Evolutionary conservation across 1,139 yeast genomes (phyloP).

Genomic region (Lodderomyces oxycetoniae): DNA sequence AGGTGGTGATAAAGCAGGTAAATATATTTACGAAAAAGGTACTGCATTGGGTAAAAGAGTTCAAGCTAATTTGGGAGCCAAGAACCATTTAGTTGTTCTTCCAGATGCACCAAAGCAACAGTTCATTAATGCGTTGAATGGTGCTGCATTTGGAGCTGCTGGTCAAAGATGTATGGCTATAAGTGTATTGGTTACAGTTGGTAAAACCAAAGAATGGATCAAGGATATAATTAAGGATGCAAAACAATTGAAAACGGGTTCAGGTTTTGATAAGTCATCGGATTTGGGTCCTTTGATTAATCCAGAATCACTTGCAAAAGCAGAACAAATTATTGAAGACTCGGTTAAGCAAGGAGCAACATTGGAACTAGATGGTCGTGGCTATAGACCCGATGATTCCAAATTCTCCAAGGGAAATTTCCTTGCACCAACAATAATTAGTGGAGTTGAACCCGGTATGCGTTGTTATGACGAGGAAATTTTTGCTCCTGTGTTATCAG

Average conservation of each 20-base stretch:
- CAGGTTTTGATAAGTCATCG: slow-evolving; percentile 58
- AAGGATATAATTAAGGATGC: slow-evolving; percentile 58
- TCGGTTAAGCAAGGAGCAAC: slow-evolving; percentile 57
- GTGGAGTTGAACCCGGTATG: slow-evolving; percentile 64
- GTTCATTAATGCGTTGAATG: slow-evolving; percentile 63
- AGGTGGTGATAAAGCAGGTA: slow-evolving; percentile 74
- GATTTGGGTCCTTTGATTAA: slow-evolving; percentile 74
- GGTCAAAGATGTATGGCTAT: slow-evolving; percentile 87
- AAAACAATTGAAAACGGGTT: slow-evolving; percentile 53
- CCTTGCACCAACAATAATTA: slow-evolving; percentile 67
- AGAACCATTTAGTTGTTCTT: slow-evolving; percentile 67
- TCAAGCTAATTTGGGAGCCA: slow-evolving; percentile 76
- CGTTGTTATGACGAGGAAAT: slow-evolving; percentile 71
- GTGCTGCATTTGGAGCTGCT: slow-evolving; percentile 83
- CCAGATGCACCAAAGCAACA: slow-evolving; percentile 71
- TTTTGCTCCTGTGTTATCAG: slow-evolving; percentile 70
- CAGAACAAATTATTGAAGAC: slow-evolving; percentile 52
- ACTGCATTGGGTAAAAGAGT: slow-evolving; percentile 70
- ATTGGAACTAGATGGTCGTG: slow-evolving; percentile 62
- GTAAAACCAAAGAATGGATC: slow-evolving; percentile 63
- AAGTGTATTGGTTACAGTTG: slow-evolving; percentile 71
- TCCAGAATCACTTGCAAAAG: slow-evolving; percentile 51
- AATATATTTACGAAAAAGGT: slow-evolving; percentile 66
- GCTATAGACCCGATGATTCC: slow-evolving; percentile 40
- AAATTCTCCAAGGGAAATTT: slow-evolving; percentile 63